Evolutionary conservation across 352 stramenopile genomes (phyloP).

Genomic region (Paralagenidium karlingii): DNA sequence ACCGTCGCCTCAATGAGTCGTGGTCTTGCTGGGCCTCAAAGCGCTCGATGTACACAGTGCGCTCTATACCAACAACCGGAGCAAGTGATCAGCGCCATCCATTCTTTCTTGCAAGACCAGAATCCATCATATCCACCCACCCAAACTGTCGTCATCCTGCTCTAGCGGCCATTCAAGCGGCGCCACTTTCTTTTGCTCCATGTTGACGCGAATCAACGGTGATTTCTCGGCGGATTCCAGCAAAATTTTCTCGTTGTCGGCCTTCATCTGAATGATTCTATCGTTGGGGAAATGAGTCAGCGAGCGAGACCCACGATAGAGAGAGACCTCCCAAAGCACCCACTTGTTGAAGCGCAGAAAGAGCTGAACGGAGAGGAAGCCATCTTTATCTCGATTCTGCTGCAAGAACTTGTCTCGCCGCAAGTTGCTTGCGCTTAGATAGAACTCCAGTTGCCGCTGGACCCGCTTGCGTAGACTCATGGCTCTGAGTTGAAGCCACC

Average conservation of each 20-base stretch:
- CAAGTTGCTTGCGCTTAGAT: conserved; percentile 63
- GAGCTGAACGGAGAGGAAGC: conserved; percentile 32
- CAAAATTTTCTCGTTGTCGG: conserved; percentile 35
- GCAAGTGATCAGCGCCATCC: background rate
- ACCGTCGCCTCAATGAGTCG: conserved; percentile 41
- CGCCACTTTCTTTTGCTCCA: conserved; percentile 20
- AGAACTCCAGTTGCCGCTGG: conserved; percentile 75
- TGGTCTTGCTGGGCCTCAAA: conserved; percentile 45
- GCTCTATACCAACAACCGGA: conserved; percentile 11
- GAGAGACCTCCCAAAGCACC: background rate
- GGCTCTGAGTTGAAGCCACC: too few species aligned
- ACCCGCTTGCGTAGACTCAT: conserved; percentile 55
- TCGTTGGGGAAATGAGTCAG: background rate
- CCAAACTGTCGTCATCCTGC: conserved; percentile 14
- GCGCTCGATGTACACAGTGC: conserved; percentile 68
- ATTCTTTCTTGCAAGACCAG: too few species aligned
- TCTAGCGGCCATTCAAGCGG: conserved; percentile 18
- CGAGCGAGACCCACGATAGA: background rate
- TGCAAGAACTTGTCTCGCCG: conserved; percentile 72
- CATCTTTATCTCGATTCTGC: conserved; percentile 49
- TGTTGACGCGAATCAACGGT: conserved; percentile 24
- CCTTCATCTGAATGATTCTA: conserved; percentile 21
- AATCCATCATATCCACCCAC: background rate
- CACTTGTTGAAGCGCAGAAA: conserved; percentile 63
- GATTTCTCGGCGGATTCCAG: conserved; percentile 49